Evolutionary conservation across 176 grass and related monocot species (phyloP), one percentile per base, ranked within the genome.

Genomic region (Secale cereale): DNA sequence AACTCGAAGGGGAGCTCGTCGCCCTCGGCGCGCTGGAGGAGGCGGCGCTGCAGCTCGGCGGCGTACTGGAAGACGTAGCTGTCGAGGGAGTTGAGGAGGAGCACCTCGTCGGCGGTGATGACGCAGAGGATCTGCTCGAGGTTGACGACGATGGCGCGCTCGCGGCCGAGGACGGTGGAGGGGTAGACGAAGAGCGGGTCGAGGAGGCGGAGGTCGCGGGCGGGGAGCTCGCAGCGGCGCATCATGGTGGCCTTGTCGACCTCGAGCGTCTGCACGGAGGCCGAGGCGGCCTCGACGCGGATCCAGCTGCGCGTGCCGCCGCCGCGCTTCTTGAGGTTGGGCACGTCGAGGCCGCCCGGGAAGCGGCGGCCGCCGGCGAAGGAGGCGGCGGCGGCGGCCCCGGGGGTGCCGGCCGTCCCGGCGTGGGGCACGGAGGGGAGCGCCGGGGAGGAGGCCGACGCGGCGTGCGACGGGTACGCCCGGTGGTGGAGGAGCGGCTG

Each of bases 181-280:
- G 96, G 93, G 91, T 98, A 98, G 2, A 98, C 96, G 87, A 98
- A 98, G 35, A 98, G 91, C 61, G 96, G 96, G 81, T 98, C 96
- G 81, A 98, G 96, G 50, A 98, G 91, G 85, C 96, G 96, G 64
- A 98, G 93, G 91, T 98, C 96, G 61, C 96, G 89, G 2, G 96
- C 93, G 0, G 96, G 96, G 78, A 98, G 93, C 68, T 98, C 93
- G 85, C 96, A 98, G 35, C 96, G 96, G 12, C 93, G 89, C 93
- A 98, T 98, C 83, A 98, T 95, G 70, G 96, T 95, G 78, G 94
- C 77, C 80, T 98, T 98, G 54, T 98, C 91, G 29, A 94, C 82
- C 78, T 98, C 93, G 0, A 98, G 83, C 22, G 90, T 87, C 87
- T 94, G 94, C 77, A 87, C 81, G 52, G 85, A 82, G 0, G 89